These are phyloP conservation scores for Globisporangium megalacanthum DNA, from an alignment of 352 stramenopile species.

Conservation along the genomic window DNA sequence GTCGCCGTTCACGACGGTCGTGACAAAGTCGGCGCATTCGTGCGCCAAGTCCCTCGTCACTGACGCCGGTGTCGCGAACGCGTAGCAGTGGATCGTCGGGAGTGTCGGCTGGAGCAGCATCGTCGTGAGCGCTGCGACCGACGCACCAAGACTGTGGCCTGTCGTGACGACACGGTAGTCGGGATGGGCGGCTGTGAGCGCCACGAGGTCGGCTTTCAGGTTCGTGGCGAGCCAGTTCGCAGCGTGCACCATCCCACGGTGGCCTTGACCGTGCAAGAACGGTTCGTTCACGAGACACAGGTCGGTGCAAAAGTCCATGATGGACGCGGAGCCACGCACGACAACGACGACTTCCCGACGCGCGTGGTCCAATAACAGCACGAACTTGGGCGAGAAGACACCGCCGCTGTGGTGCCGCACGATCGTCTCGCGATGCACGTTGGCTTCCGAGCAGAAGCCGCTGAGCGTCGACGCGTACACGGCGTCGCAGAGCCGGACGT, in stretches of 20 bases:
- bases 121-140: conserved; percentile 55
- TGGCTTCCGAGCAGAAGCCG: conserved; percentile 51
- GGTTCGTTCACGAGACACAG: conserved; percentile 74
- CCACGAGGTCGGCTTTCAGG: conserved; percentile 38
- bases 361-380: conserved; percentile 55
- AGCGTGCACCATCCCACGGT: conserved; percentile 80
- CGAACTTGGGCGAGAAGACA: conserved; percentile 76
- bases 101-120: conserved; percentile 44
- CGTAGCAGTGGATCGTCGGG: conserved; percentile 50
- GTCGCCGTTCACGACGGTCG: conserved; percentile 70
- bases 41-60: conserved; percentile 56
- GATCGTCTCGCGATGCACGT: conserved; percentile 29
- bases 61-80: conserved; percentile 68
- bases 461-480: conserved; percentile 55
- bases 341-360: conserved; percentile 51
- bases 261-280: conserved; percentile 58
- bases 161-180: conserved; percentile 57
- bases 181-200: conserved; percentile 33
- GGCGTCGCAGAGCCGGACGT: conserved; percentile 48
- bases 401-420: conserved; percentile 50
- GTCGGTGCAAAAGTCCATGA: conserved; percentile 82
- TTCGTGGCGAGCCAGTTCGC: conserved; percentile 63
- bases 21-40: conserved; percentile 52
- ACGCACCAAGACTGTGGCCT: conserved; percentile 69
- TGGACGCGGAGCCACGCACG: conserved; percentile 61